Base-by-base conservation (phyloP, 2,329 filamentous ascomycete species). In the Trichophyton equinum region DNA sequence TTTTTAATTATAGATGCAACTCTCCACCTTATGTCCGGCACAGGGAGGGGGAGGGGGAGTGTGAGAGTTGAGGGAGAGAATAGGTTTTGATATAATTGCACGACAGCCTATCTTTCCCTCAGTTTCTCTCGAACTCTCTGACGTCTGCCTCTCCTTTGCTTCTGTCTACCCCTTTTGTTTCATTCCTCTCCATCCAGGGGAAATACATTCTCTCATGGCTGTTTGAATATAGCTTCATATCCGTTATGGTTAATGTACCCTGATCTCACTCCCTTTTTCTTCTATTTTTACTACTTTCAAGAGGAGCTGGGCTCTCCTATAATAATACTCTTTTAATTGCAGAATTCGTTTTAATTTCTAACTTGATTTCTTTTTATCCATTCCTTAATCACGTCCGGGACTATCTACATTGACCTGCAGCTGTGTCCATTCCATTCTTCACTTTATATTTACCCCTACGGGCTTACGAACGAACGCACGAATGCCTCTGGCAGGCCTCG, bases 241-340 rank as follows among this genome's bases (percentile, higher is more conserved):
- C 46, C 20, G 46, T 47, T 47, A 56, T 56, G 53, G 53, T 56
- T 40, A 18, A 57, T 40, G 27, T 44, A 42, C 36, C 36, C 33
- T 27, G 40, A 42, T 15, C 44, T 42, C 8, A 3, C 4, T 44
- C 6, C 40, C 40, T n/a, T 44, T 44, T 44, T 20, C 40, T 38
- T 27, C n/a, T 44, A 44, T 36, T 25, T 57, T 25, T 57, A 38
- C 33, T 13, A 38, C 9, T 57, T 57, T 57, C 15, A 42, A 38
- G 6, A 22, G 55, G 55, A 57, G 55, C 55, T 57, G 55, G 55
- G 8, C 42, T 44, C 55, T 57, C 55, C 55, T 36, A 55, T 55
- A 55, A 55, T 55, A 55, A 55, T 55, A 55, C 25, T 51, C 11
- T 53, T 55, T 57, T 57, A 57, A 42, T 42, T 57, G 18, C 40